Base-by-base conservation (phyloP, 192 early-diverging fungal species). In the Mycoemilia scoparia region DNA sequence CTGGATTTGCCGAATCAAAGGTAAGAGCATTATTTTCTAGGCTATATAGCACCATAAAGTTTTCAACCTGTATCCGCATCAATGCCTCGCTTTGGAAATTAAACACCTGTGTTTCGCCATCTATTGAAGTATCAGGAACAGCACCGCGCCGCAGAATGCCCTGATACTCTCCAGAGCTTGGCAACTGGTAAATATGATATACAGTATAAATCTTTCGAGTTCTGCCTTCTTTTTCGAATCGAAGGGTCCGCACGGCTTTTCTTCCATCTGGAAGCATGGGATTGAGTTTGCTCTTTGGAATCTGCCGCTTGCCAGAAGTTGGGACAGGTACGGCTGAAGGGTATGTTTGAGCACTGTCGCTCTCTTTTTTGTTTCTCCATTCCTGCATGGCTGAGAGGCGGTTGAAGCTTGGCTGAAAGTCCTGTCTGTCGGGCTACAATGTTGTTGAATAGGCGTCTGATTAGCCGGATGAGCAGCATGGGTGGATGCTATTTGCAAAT, bases 371-470 rank as follows among this genome's bases (percentile, higher is more conserved):
- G 29, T 67, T 54, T 14, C 75, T 65, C 73, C 75, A 76, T 19
- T 81, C 75, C 39, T 68, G 66, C 36, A 81, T 59, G 49, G 71
- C 73, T 12, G 75, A 64, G 6, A 81, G 61, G 16, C 71, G 70
- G 24, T 52, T 69, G 55, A 81, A 81, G 48, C 70, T 76, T 11
- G 66, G 77, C 47, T 77, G 67, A 28, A 80, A 80, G 23, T 66
- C 63, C 43, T 47, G 57, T 8, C 15, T 34, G 13, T 38, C 48
- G 8, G 23, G 3, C 20, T n/a, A n/a, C n/a, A n/a, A n/a, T n/a
- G n/a, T n/a, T n/a, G n/a, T n/a, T n/a, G n/a, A n/a, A n/a, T n/a
- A n/a, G n/a, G n/a, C n/a, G n/a, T n/a, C n/a, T n/a, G n/a, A n/a
- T n/a, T n/a, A n/a, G n/a, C n/a, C n/a, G n/a, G n/a, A n/a, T n/a